A percentile compares a stretch with the other conserved stretches of the same genome.
These are phyloP conservation scores for Antrodiella citrinella DNA, from an alignment of 768 basidiomycete species.

Conservation along the genomic window DNA sequence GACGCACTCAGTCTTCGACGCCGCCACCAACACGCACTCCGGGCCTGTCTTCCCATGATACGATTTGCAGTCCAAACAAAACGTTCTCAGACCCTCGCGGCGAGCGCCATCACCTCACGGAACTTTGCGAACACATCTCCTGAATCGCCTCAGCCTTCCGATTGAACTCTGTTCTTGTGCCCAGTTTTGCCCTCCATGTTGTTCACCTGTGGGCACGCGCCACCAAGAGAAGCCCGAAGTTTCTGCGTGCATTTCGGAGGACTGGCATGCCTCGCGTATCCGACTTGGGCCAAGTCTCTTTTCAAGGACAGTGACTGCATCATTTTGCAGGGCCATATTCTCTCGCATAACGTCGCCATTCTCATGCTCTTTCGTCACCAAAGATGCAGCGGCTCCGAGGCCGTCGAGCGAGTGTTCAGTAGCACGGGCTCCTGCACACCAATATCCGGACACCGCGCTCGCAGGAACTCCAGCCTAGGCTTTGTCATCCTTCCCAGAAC, in stretches of 20 bases:
- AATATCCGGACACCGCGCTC: not conserved
- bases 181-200: not conserved
- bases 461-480: not conserved
- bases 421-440: not conserved
- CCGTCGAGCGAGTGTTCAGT: not conserved
- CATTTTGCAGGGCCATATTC: not conserved
- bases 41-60: no score
- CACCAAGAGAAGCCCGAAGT: constrained; percentile 1
- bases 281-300: not conserved
- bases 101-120: not conserved
- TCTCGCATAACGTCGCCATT: not conserved
- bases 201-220: not conserved
- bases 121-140: not conserved
- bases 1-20: no score
- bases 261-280: not conserved
- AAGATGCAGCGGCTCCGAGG: not conserved
- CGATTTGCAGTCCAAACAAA: no score
- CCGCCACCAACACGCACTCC: not conserved
- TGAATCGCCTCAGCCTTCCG: not conserved
- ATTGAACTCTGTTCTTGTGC: not conserved
- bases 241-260: not conserved
- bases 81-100: no score
- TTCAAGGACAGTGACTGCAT: not conserved
- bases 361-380: not conserved
- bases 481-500: not conserved